These are phyloP conservation scores for Pythium aquatile DNA, from an alignment of 352 stramenopile species.

Conservation along the genomic window DNA sequence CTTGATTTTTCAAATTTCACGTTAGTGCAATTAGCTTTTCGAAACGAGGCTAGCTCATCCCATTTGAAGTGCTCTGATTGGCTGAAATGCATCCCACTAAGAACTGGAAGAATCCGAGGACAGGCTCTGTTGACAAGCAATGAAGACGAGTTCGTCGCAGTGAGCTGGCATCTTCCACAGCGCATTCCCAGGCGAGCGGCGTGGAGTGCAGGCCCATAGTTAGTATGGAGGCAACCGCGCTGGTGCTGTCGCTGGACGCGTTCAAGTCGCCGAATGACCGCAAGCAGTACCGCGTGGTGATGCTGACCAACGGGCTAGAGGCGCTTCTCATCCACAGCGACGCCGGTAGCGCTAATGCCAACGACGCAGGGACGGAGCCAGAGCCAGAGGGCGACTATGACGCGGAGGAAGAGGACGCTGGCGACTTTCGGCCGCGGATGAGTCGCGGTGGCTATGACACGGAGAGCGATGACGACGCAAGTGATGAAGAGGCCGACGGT, in stretches of 20 bases:
- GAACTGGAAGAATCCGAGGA: slow-evolving; percentile 29
- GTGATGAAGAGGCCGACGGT: slow-evolving; percentile 13
- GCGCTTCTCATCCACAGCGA: slow-evolving; percentile 35
- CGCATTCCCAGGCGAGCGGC: not conserved
- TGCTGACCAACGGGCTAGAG: slow-evolving; percentile 51
- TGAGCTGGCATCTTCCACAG: not conserved
- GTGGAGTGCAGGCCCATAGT: not conserved
- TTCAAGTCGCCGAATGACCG: slow-evolving; percentile 44
- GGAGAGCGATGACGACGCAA: slow-evolving; percentile 20
- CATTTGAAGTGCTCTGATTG: slow-evolving; percentile 15
- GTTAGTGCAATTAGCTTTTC: not conserved
- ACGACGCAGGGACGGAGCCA: slow-evolving; percentile 26
- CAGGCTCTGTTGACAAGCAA: slow-evolving; percentile 14
- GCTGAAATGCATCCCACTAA: slow-evolving; percentile 22
- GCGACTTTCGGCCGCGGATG: slow-evolving; percentile 16
- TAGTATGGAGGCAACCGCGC: not conserved
- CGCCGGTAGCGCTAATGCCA: not conserved
- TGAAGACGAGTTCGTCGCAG: not conserved
- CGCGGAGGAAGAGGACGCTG: not conserved
- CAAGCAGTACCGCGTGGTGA: slow-evolving; percentile 54
- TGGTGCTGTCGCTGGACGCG: slow-evolving; percentile 27
- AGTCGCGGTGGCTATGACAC: slow-evolving; percentile 29
- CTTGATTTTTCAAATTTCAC: slow-evolving; percentile 1
- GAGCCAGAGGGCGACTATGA: slow-evolving; percentile 26
- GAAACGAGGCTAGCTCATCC: slow-evolving; percentile 1